phyloP scores from a whole-genome alignment of 768 basidiomycete species.

The Amanita pseudoporphyria region DNA sequence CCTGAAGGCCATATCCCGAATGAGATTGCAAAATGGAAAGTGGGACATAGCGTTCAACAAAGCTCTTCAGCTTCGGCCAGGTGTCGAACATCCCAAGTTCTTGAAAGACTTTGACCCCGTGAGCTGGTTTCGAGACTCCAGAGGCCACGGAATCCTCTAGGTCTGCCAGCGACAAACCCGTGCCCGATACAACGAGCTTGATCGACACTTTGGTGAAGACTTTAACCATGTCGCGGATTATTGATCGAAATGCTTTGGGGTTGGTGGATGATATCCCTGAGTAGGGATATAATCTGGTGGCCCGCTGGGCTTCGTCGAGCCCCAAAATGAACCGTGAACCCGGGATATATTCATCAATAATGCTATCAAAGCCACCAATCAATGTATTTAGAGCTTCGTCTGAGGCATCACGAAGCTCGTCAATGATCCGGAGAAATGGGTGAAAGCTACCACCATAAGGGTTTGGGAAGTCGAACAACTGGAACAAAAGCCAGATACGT shows the following conservation, averaged over 20 bases:
- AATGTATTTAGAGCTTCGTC: conserved; percentile 9
- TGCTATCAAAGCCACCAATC: conserved; percentile 7
- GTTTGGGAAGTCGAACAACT: conserved; percentile 10
- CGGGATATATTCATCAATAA: conserved; percentile 9
- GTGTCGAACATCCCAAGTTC: conserved; percentile 13
- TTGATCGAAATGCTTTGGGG: conserved; percentile 11
- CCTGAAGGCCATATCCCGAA: conserved; percentile 9
- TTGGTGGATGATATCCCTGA: conserved; percentile 11
- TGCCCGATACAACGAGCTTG: conserved; percentile 6
- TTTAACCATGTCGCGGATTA: conserved; percentile 11
- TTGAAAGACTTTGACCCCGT: conserved; percentile 9
- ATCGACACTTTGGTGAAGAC: conserved; percentile 8
- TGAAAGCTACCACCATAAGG: conserved; percentile 4
- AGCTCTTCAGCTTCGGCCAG: conserved; percentile 10
- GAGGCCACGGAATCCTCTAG: conserved; percentile 8
- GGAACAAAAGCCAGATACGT: conserved; percentile 11
- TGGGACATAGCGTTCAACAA: conserved; percentile 9
- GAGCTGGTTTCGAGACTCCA: conserved; percentile 12
- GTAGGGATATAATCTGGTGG: conserved; percentile 9
- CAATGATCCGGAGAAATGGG: conserved; percentile 12
- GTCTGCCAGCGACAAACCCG: conserved; percentile 10
- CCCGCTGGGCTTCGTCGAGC: conserved; percentile 9
- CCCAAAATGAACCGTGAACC: conserved; percentile 6
- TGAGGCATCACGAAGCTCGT: conserved; percentile 10
- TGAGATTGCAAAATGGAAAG: conserved; percentile 8